Evolutionary conservation across 2,329 filamentous ascomycete species (phyloP).

Genomic region (Paraphaeosphaeria sporulosa): DNA sequence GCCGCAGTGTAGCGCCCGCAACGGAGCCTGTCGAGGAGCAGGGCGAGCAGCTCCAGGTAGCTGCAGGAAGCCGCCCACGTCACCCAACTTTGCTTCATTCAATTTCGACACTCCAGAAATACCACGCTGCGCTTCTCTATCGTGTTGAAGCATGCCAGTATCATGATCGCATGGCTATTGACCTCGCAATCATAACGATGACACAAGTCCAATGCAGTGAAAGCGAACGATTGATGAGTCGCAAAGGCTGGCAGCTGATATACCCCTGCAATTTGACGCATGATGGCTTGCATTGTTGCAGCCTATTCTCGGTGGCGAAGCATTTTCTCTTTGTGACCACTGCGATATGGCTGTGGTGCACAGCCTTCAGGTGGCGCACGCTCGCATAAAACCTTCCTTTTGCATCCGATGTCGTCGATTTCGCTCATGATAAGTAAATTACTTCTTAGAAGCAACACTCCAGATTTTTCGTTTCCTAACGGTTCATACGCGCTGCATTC

Average conservation of each 20-base stretch:
- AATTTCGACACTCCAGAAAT: no score
- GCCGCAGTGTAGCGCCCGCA: conserved; percentile 3
- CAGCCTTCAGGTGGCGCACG: conserved; percentile 1
- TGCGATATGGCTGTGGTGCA: neutral
- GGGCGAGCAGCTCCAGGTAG: no score
- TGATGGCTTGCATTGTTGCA: neutral
- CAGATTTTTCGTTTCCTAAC: neutral
- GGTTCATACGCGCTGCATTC: no score
- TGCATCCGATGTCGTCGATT: neutral
- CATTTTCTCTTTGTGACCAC: conserved; percentile 1
- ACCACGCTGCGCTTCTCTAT: no score
- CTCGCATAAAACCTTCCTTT: neutral
- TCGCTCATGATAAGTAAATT: neutral
- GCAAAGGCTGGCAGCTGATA: neutral
- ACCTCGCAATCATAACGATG: no score
- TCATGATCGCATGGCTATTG: no score
- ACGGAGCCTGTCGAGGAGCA: neutral
- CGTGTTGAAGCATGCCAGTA: no score
- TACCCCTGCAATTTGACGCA: neutral
- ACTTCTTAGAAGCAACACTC: no score
- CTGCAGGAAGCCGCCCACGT: no score
- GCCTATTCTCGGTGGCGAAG: conserved; percentile 12
- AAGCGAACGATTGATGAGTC: neutral
- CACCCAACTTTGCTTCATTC: no score
- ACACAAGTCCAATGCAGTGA: neutral